These are phyloP conservation scores for Boletus tomentosulus DNA, from an alignment of 768 basidiomycete genomes.

Conservation along the genomic window DNA sequence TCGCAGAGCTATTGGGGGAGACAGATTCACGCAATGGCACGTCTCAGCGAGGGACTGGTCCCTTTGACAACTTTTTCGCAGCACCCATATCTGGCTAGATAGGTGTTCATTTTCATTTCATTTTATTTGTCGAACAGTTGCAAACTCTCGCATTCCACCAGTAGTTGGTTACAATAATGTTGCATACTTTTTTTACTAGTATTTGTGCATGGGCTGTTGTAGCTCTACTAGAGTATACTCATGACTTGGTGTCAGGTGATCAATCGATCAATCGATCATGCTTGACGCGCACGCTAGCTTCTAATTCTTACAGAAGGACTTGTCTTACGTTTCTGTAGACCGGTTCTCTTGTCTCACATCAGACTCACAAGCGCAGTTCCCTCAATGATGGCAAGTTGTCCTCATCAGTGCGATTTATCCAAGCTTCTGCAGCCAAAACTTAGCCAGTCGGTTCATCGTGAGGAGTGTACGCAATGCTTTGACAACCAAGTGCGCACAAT, in stretches of 20 bases:
- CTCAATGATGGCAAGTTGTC: conserved; percentile 36
- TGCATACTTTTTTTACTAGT: background rate
- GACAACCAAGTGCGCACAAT: conserved; percentile 69
- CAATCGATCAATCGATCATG: no score
- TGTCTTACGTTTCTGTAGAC: no score
- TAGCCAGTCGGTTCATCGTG: conserved; percentile 74
- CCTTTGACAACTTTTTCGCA: conserved; percentile 49
- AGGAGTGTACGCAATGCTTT: conserved; percentile 98
- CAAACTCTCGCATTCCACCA: background rate
- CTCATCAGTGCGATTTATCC: conserved; percentile 49
- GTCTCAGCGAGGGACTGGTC: conserved; percentile 11
- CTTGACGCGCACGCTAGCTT: no score
- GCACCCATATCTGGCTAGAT: background rate
- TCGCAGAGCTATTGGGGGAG: conserved; percentile 50
- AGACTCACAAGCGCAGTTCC: no score
- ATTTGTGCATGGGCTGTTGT: background rate
- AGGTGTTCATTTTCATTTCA: background rate
- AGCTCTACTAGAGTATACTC: background rate
- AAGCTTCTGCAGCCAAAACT: conserved; percentile 53
- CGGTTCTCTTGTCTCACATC: no score
- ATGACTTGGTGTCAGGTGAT: background rate
- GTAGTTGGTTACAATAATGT: background rate
- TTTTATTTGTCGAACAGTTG: no score
- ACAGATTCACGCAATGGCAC: conserved; percentile 31
- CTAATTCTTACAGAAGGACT: no score